Evolutionary conservation across 2,329 filamentous ascomycete species (phyloP).

Genomic region (Fusarium sp.): DNA sequence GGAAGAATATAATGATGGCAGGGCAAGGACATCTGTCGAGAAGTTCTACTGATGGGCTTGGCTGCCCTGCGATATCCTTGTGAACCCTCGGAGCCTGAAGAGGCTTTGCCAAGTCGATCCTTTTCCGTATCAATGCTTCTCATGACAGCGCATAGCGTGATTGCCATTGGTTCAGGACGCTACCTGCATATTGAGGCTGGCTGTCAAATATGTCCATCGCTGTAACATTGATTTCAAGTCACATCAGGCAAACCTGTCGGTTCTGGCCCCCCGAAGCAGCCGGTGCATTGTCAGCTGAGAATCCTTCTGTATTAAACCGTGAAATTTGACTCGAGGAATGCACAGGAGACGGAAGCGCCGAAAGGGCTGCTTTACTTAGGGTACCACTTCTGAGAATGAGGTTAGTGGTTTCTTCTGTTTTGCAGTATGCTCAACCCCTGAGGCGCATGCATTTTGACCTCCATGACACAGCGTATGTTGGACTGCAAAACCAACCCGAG

Average conservation of each 20-base stretch:
- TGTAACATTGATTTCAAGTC: slow-evolving; percentile 15
- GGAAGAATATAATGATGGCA: not conserved
- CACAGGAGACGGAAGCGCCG: not conserved
- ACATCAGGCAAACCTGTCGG: slow-evolving; percentile 9
- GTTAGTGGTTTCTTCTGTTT: not conserved
- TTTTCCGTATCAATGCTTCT: not conserved
- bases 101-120: not conserved
- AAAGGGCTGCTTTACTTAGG: not conserved
- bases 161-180: slow-evolving; percentile 12
- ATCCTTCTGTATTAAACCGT: not conserved
- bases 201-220: slow-evolving; percentile 10
- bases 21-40: not conserved
- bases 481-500: not conserved
- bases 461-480: not conserved
- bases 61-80: not conserved
- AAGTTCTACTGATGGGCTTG: not conserved
- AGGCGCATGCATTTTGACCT: not conserved
- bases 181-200: slow-evolving; percentile 36
- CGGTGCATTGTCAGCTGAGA: slow-evolving; percentile 2
- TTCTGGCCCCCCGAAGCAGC: slow-evolving; percentile 17
- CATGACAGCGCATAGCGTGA: not conserved
- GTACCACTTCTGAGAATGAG: not conserved
- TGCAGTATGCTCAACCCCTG: not conserved
- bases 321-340: not conserved
- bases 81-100: not conserved